phyloP scores from a whole-genome alignment of 768 basidiomycete species.

The Pleurotus giganteus region DNA sequence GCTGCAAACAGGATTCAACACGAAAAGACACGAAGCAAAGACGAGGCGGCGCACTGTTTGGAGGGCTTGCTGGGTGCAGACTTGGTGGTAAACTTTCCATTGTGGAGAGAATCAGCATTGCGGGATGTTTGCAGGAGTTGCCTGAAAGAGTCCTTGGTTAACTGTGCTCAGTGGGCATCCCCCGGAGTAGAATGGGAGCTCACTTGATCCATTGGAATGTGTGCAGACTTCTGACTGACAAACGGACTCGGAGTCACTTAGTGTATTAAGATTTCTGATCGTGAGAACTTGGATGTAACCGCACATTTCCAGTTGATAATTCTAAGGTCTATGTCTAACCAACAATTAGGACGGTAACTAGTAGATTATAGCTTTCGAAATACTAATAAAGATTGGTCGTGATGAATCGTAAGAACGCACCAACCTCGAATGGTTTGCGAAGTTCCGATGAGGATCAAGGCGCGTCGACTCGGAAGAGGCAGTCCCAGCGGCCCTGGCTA shows the following conservation, averaged over 20 bases:
- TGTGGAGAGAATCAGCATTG: background rate
- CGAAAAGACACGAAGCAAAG: background rate
- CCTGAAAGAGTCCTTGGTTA: slow-evolving; percentile 9
- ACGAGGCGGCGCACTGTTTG: background rate
- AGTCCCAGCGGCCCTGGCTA: slow-evolving; percentile 20
- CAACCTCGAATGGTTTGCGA: no score
- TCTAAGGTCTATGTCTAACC: no score
- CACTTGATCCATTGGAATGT: slow-evolving; percentile 2
- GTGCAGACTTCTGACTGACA: no score
- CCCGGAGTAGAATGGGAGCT: background rate
- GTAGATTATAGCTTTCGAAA: no score
- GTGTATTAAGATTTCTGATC: no score
- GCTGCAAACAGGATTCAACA: slow-evolving; percentile 28
- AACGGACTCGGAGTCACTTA: no score
- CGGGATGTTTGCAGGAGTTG: slow-evolving; percentile 1
- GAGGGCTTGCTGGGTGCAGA: background rate
- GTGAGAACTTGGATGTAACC: background rate
- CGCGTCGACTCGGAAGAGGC: no score
- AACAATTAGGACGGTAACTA: no score
- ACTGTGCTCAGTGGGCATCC: background rate
- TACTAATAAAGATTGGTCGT: no score
- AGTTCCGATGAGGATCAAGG: no score
- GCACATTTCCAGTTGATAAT: no score
- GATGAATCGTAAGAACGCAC: no score
- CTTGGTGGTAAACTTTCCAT: background rate